phyloP scores from a whole-genome alignment of 441 rosid species.

The Mallotus japonicus region DNA sequence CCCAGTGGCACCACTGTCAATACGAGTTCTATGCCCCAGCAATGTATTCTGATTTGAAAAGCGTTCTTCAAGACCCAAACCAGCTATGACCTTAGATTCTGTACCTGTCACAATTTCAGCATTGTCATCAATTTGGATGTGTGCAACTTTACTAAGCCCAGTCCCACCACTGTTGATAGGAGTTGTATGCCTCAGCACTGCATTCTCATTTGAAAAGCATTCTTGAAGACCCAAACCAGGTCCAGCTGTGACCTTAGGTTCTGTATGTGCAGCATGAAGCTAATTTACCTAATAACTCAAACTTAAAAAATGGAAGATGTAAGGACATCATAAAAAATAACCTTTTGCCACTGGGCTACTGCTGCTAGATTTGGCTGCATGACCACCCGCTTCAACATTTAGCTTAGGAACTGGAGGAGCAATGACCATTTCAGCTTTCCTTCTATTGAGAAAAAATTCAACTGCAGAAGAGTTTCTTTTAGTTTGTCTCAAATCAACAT shows the following conservation, averaged over 20 bases:
- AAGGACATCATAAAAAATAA: slow-evolving; percentile 21
- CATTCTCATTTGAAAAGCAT: too few relatives aligned
- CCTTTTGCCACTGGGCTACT: slow-evolving; percentile 22
- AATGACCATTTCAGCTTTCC: slow-evolving; percentile 24
- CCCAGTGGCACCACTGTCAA: background rate
- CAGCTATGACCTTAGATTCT: too few relatives aligned
- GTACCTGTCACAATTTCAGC: too few relatives aligned
- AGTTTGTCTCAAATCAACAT: background rate
- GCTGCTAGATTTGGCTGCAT: slow-evolving; percentile 2
- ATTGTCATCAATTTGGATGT: too few relatives aligned
- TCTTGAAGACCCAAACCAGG: background rate
- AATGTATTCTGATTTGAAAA: slow-evolving; percentile 10
- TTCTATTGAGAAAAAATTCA: slow-evolving; percentile 42
- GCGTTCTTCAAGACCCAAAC: background rate
- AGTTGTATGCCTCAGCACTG: too few relatives aligned
- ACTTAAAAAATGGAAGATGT: slow-evolving; percentile 1
- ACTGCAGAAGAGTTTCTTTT: slow-evolving; percentile 27
- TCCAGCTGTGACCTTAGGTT: slow-evolving; percentile 2
- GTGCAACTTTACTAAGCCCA: too few relatives aligned
- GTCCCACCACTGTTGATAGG: too few relatives aligned
- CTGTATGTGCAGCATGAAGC: slow-evolving; percentile 18
- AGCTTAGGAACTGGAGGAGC: slow-evolving; percentile 3
- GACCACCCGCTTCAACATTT: slow-evolving; percentile 7
- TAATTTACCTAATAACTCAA: slow-evolving; percentile 18
- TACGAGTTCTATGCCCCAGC: slow-evolving; percentile 11